Evolutionary conservation across 768 basidiomycete genomes (phyloP).

Genomic region (Kwoniella mangroviensis): DNA sequence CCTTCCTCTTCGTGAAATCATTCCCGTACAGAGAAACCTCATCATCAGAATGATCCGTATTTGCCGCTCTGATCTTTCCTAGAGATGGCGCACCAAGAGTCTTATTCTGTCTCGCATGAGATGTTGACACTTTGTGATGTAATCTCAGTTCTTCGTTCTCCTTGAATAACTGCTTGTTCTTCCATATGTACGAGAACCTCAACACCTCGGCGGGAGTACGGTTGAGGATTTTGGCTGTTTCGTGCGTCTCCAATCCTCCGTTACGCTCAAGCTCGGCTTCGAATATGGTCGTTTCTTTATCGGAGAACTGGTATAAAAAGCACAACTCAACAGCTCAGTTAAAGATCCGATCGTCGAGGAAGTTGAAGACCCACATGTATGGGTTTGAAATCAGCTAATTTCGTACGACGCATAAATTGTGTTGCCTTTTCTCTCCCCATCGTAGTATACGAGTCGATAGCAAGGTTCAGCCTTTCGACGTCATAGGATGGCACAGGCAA

Average conservation of each 20-base stretch:
- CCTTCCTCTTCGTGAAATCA: constrained; percentile 63
- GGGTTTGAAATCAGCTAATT: constrained; percentile 41
- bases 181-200: constrained; percentile 56
- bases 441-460: constrained; percentile 31
- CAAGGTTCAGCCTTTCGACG: constrained; percentile 44
- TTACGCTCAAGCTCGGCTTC: constrained; percentile 44
- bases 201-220: constrained; percentile 48
- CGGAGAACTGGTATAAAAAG: constrained; percentile 37
- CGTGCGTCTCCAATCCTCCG: constrained; percentile 52
- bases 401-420: constrained; percentile 28
- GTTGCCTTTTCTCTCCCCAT: constrained; percentile 38
- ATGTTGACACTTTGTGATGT: constrained; percentile 39
- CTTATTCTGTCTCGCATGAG: constrained; percentile 46
- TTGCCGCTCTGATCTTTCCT: constrained; percentile 36
- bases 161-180: constrained; percentile 43
- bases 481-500: constrained; percentile 48
- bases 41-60: constrained; percentile 63
- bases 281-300: constrained; percentile 46
- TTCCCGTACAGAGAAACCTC: constrained; percentile 73
- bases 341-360: too few species aligned
- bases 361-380: constrained; percentile 33
- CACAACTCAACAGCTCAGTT: too few species aligned
- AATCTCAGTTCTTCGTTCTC: constrained; percentile 51
- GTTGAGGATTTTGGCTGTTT: constrained; percentile 41
- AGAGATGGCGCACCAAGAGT: constrained; percentile 50